Percentiles rank a stretch among this genome's conserved stretches.
Conservation (phyloP, 345 rosid genomes). For the Gossypioides kirkii region DNA sequence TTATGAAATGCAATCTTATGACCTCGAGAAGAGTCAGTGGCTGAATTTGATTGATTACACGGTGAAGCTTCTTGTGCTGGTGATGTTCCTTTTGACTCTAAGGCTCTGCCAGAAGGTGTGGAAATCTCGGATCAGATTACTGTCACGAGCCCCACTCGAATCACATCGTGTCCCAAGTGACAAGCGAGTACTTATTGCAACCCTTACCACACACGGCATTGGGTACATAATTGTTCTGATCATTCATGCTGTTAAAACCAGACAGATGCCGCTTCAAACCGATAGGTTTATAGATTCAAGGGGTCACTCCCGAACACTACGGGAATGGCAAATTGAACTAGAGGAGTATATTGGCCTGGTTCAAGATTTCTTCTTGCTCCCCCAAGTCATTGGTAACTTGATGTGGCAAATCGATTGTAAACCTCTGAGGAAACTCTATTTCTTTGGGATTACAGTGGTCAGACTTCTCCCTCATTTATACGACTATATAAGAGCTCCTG, state of each 20-base stretch:
- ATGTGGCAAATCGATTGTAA: conserved; percentile 62
- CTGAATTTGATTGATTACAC: conserved; percentile 58
- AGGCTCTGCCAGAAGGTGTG: conserved; percentile 83
- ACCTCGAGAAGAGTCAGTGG: conserved; percentile 65
- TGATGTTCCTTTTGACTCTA: conserved; percentile 60
- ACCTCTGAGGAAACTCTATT: conserved; percentile 64
- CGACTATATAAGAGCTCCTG: conserved; percentile 51
- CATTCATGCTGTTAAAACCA: conserved; percentile 38
- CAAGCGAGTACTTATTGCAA: conserved; percentile 40
- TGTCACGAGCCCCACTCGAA: conserved; percentile 44
- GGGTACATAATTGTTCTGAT: conserved; percentile 54
- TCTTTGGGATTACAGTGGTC: conserved; percentile 56
- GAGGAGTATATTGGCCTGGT: conserved; percentile 81
- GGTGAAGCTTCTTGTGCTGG: conserved; percentile 70
- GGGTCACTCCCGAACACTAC: conserved; percentile 20
- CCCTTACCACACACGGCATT: conserved; percentile 41
- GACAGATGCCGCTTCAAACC: conserved; percentile 20
- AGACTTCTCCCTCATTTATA: conserved; percentile 78
- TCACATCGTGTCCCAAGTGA: conserved; percentile 67
- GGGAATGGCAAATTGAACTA: conserved; percentile 59
- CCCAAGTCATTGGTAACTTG: conserved; percentile 71
- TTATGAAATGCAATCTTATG: conserved; percentile 39
- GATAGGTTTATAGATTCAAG: conserved; percentile 29
- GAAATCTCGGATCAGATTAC: conserved; percentile 65
- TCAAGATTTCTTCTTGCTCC: conserved; percentile 87